phyloP scores from a whole-genome alignment of 1,284 basidiomycete species.

The Ustilago nuda region DNA sequence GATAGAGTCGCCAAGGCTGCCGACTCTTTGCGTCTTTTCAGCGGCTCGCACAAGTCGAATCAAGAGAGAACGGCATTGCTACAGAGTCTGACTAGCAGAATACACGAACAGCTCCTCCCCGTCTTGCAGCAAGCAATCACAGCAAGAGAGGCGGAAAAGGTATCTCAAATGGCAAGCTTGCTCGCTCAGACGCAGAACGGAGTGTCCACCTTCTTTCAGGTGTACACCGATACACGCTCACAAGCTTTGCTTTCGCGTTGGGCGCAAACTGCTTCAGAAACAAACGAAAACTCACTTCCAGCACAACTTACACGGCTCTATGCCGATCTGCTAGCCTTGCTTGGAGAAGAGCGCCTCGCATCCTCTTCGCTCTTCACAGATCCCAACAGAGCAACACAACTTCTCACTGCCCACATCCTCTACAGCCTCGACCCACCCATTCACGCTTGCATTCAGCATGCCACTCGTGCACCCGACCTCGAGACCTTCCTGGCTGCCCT shows the following conservation, averaged over 20 bases:
- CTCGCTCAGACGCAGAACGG: slow-evolving; percentile 28
- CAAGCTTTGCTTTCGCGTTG: slow-evolving; percentile 27
- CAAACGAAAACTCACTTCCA: slow-evolving; percentile 25
- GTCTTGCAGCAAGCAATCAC: slow-evolving; percentile 27
- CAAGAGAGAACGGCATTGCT: slow-evolving; percentile 38
- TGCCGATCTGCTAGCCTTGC: slow-evolving; percentile 37
- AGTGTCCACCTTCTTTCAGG: slow-evolving; percentile 26
- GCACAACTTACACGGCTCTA: slow-evolving; percentile 25
- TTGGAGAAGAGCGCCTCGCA: slow-evolving; percentile 52
- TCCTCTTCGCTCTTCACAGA: slow-evolving; percentile 38
- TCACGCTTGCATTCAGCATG: slow-evolving; percentile 20
- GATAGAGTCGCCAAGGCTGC: slow-evolving; percentile 41
- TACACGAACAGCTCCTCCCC: slow-evolving; percentile 35
- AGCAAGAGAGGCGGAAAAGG: slow-evolving; percentile 18
- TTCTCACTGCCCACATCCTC: slow-evolving; percentile 29
- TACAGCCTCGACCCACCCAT: slow-evolving; percentile 41
- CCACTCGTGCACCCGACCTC: slow-evolving; percentile 25
- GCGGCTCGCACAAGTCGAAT: slow-evolving; percentile 34
- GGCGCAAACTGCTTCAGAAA: slow-evolving; percentile 27
- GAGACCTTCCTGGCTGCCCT: slow-evolving; percentile 28
- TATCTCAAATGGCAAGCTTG: slow-evolving; percentile 19
- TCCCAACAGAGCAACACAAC: slow-evolving; percentile 25
- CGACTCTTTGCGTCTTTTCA: slow-evolving; percentile 41
- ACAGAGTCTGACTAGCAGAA: slow-evolving; percentile 19
- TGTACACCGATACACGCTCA: slow-evolving; percentile 35